These are phyloP conservation scores for Malus hybrid DNA, from an alignment of 331 rosid genomes.

Conservation along the genomic window DNA sequence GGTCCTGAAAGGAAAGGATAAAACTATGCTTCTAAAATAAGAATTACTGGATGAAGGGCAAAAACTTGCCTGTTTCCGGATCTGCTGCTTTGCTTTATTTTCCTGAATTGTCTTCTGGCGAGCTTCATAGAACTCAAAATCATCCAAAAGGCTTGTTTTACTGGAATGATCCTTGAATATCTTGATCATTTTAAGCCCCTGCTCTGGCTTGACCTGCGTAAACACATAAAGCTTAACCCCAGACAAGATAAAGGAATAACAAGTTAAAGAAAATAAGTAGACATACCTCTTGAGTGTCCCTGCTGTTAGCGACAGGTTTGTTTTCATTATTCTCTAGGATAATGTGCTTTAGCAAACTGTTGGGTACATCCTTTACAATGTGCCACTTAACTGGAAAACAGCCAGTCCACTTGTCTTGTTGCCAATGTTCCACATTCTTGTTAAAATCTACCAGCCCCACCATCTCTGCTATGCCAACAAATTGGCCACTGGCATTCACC, in stretches of 20 bases:
- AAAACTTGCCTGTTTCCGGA: slow-evolving; percentile 4
- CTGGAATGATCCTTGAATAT: slow-evolving; percentile 44
- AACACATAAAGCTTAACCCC: background rate
- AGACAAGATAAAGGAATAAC: background rate
- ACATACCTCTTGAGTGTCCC: slow-evolving; percentile 75
- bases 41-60: background rate
- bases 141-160: slow-evolving; percentile 57
- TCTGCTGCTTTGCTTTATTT: slow-evolving; percentile 10
- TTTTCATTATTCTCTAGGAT: slow-evolving; percentile 56
- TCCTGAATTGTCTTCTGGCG: slow-evolving; percentile 44
- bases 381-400: slow-evolving; percentile 69
- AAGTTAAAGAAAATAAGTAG: background rate
- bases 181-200: slow-evolving; percentile 42
- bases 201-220: slow-evolving; percentile 44
- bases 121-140: slow-evolving; percentile 53
- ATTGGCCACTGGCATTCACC: slow-evolving; percentile 72
- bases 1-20: background rate
- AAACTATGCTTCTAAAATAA: background rate
- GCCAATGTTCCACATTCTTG: slow-evolving; percentile 52
- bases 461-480: slow-evolving; percentile 73
- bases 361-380: slow-evolving; percentile 57
- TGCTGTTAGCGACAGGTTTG: slow-evolving; percentile 63
- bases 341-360: slow-evolving; percentile 44
- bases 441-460: slow-evolving; percentile 49
- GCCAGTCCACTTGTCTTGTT: slow-evolving; percentile 75